Conservation (phyloP, 352 stramenopile genomes). For the Pythium rhizo-oryzae region DNA sequence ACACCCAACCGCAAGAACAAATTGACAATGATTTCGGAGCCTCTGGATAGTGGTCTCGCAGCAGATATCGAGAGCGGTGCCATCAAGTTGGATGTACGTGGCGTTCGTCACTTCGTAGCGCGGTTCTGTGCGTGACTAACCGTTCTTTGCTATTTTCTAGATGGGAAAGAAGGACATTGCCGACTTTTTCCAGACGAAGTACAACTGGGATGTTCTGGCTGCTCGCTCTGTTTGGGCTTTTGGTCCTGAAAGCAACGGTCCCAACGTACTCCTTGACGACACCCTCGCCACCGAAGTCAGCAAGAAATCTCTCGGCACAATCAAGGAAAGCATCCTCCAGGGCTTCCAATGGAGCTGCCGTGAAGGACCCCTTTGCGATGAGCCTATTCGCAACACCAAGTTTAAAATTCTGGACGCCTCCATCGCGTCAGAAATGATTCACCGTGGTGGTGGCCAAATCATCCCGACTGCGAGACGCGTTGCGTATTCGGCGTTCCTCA, state of each 20-base stretch:
- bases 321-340: slow-evolving; percentile 92
- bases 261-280: slow-evolving; percentile 99
- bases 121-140: background rate
- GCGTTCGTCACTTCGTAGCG: slow-evolving; percentile 4
- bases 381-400: slow-evolving; percentile 98
- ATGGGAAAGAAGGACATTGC: slow-evolving; percentile 84
- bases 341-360: slow-evolving; percentile 99
- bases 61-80: slow-evolving; percentile 95
- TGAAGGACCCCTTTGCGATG: slow-evolving; percentile 99
- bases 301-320: slow-evolving; percentile 91
- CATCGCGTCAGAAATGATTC: slow-evolving; percentile 94
- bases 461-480: slow-evolving; percentile 98
- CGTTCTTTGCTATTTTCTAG: slow-evolving; percentile 29
- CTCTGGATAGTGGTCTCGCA: slow-evolving; percentile 95
- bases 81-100: slow-evolving; percentile 88
- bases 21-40: slow-evolving; percentile 98
- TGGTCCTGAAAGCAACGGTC: slow-evolving; percentile 93
- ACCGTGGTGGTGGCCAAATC: slow-evolving; percentile 97
- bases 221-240: slow-evolving; percentile 99
- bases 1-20: slow-evolving; percentile 99
- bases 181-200: slow-evolving; percentile 97
- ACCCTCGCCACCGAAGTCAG: slow-evolving; percentile 97
- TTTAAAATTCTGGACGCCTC: slow-evolving; percentile 99
- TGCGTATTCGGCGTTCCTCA: slow-evolving; percentile 98
- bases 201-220: slow-evolving; percentile 99